phyloP scores from a whole-genome alignment of 2,329 filamentous ascomycete species.

The Helicocarpus griseus region DNA sequence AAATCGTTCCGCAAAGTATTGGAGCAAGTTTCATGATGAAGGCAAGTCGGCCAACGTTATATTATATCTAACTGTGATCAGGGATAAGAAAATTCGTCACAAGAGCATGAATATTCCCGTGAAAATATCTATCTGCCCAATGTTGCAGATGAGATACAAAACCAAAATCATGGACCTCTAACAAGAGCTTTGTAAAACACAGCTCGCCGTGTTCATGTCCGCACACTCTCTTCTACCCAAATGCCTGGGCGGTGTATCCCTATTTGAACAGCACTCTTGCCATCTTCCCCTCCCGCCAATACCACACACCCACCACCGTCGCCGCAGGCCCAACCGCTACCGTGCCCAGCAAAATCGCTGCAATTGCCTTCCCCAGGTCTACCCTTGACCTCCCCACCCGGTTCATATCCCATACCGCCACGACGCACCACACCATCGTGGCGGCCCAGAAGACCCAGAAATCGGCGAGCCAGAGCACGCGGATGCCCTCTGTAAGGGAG shows the following conservation, averaged over 20 bases:
- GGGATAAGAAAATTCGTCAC: too few relatives aligned
- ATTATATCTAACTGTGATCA: too few relatives aligned
- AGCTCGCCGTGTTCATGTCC: too few relatives aligned
- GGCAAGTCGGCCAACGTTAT: too few relatives aligned
- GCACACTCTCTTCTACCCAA: not conserved
- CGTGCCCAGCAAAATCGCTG: not conserved
- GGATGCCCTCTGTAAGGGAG: not conserved
- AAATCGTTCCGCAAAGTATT: too few relatives aligned
- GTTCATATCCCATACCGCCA: slow-evolving; percentile 1
- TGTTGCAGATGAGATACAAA: too few relatives aligned
- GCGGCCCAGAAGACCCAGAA: not conserved
- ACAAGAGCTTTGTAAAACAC: too few relatives aligned
- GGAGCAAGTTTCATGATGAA: too few relatives aligned
- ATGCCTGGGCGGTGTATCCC: not conserved
- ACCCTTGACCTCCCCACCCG: not conserved
- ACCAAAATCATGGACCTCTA: too few relatives aligned
- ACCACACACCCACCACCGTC: not conserved
- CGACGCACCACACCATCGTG: not conserved
- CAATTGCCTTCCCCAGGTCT: not conserved
- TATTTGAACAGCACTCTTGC: not conserved
- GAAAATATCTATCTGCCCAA: too few relatives aligned
- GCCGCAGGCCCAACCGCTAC: not conserved
- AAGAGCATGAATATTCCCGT: too few relatives aligned
- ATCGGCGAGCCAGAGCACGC: not conserved
- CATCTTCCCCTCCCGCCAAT: not conserved